Evolutionary conservation across 2,329 filamentous ascomycete genomes (phyloP).

Genomic region (Leptographium galeiforme): DNA sequence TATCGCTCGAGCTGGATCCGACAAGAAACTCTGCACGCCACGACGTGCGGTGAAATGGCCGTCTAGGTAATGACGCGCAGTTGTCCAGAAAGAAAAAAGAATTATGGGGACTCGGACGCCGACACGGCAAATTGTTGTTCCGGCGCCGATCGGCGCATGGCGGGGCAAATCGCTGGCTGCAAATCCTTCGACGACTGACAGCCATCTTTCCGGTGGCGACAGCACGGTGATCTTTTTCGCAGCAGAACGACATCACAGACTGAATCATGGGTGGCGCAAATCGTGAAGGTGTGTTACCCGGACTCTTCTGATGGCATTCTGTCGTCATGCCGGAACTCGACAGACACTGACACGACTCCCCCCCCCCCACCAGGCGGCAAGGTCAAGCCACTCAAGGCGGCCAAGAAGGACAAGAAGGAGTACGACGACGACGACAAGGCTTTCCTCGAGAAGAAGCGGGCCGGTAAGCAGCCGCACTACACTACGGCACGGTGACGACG

Average conservation of each 20-base stretch:
- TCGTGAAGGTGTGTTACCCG: constrained; percentile 42
- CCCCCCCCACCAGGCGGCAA: constrained; percentile 53
- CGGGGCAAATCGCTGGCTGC: not conserved
- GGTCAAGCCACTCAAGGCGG: constrained; percentile 71
- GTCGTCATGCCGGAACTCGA: not conserved
- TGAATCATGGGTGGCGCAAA: constrained; percentile 50
- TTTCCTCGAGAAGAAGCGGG: constrained; percentile 70
- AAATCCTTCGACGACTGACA: not conserved
- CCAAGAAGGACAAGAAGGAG: constrained; percentile 75
- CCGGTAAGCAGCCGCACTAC: constrained; percentile 41
- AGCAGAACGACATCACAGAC: not conserved
- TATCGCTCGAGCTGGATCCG: not conserved
- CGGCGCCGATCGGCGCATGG: not conserved
- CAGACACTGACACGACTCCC: constrained; percentile 4
- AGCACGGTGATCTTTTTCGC: not conserved
- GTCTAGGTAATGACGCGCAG: no score
- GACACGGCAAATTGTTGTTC: not conserved
- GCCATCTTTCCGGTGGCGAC: no score
- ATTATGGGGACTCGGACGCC: no score
- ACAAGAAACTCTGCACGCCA: no score
- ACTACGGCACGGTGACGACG: no score
- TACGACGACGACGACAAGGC: constrained; percentile 79
- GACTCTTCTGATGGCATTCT: no score
- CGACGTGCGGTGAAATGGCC: no score
- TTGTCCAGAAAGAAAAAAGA: no score